Conservation (phyloP, 805 yeast species). For the Candida cerambycidarum region DNA sequence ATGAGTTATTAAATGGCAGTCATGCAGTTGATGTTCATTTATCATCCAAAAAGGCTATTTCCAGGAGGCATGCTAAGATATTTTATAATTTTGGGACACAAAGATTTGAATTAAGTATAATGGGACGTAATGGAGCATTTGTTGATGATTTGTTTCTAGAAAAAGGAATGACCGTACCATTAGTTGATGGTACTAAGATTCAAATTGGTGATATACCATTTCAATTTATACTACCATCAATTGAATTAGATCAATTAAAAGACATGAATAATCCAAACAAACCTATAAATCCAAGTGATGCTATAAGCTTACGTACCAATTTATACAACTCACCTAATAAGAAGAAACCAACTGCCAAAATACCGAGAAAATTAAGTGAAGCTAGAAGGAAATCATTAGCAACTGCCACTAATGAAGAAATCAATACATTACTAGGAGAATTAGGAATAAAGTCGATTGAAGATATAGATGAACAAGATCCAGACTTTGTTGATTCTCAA, state of each 20-base stretch:
- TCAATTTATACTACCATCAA: conserved; percentile 78
- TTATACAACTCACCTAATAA: conserved; percentile 29
- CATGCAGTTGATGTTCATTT: conserved; percentile 89
- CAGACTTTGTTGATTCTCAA: conserved; percentile 31
- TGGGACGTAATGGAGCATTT: conserved; percentile 96
- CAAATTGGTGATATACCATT: conserved; percentile 94
- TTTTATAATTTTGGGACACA: conserved; percentile 97
- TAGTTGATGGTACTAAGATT: conserved; percentile 75
- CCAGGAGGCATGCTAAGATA: conserved; percentile 91
- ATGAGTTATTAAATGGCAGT: conserved; percentile 56
- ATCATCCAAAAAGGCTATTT: conserved; percentile 89
- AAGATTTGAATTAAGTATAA: conserved; percentile 83
- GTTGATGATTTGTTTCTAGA: conserved; percentile 89
- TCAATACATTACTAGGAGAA: conserved; percentile 35
- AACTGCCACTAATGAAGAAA: conserved; percentile 39
- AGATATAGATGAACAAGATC: conserved; percentile 27
- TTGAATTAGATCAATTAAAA: conserved; percentile 40
- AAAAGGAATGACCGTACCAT: conserved; percentile 86
- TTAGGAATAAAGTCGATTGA: conserved; percentile 33
- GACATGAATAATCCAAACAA: conserved; percentile 20
- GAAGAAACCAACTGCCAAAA: conserved; percentile 4
- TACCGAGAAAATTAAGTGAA: conserved; percentile 31
- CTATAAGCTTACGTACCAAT: conserved; percentile 53
- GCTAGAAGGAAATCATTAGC: conserved; percentile 40
- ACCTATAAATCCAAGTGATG: conserved; percentile 61